These are phyloP conservation scores for Rhodofomes roseus DNA, from an alignment of 1,284 basidiomycete genomes.

Conservation along the genomic window DNA sequence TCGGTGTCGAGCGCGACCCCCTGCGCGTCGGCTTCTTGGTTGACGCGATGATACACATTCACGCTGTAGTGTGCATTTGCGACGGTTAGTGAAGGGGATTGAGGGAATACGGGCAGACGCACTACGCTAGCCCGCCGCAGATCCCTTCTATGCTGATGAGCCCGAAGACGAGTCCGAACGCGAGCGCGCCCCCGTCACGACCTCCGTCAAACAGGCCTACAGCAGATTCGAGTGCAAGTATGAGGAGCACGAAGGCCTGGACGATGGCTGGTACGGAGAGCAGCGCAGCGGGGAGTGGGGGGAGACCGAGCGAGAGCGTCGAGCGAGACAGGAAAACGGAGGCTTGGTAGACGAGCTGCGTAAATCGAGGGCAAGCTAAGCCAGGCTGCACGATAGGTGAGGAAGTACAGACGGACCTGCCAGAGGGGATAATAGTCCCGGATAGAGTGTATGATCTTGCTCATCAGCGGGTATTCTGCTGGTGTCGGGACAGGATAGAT, in stretches of 20 bases:
- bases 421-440: slow-evolving; percentile 95
- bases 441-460: slow-evolving; percentile 78
- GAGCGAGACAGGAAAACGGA: slow-evolving; percentile 96
- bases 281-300: slow-evolving; percentile 70
- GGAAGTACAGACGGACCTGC: slow-evolving; percentile 52
- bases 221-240: slow-evolving; percentile 64
- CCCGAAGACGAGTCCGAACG: slow-evolving; percentile 65
- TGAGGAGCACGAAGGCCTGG: slow-evolving; percentile 61
- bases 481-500: slow-evolving; percentile 81
- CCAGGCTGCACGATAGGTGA: no score
- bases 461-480: slow-evolving; percentile 56
- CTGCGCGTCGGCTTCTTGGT: slow-evolving; percentile 49
- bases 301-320: slow-evolving; percentile 84
- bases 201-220: slow-evolving; percentile 57
- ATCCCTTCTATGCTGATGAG: slow-evolving; percentile 83
- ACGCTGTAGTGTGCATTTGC: slow-evolving; percentile 60
- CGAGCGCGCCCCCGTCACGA: slow-evolving; percentile 42
- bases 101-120: slow-evolving; percentile 28
- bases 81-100: not conserved
- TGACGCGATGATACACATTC: slow-evolving; percentile 84
- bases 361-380: not conserved
- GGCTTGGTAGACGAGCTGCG: slow-evolving; percentile 79
- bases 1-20: slow-evolving; percentile 36
- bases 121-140: slow-evolving; percentile 93
- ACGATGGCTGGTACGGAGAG: slow-evolving; percentile 74